Percentiles rank a stretch among this genome's conserved stretches.
phyloP scores from a whole-genome alignment of 2,329 filamentous ascomycete species.

The Talaromyces atroroseus region DNA sequence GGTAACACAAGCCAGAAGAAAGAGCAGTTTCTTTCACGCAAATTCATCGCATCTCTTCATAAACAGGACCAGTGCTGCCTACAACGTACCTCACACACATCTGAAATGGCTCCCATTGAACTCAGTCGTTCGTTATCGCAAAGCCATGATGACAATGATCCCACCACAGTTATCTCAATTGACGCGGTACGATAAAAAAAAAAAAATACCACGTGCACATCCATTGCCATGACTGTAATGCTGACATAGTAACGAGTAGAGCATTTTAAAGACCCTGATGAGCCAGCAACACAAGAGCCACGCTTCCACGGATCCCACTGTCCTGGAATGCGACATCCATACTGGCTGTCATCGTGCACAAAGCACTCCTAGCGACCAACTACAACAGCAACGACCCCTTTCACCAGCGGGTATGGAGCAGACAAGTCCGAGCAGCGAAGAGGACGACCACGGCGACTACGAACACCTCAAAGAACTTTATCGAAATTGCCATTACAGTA shows the following conservation, averaged over 20 bases:
- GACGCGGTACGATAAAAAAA: neutral
- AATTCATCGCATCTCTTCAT: neutral
- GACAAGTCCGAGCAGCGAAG: neutral
- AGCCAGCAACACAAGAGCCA: neutral
- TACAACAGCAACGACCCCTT: neutral
- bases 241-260: neutral
- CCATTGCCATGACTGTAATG: neutral
- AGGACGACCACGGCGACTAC: neutral
- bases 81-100: too few species aligned
- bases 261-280: neutral
- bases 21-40: neutral
- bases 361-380: neutral
- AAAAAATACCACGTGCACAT: too few species aligned
- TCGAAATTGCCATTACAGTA: conserved; percentile 11
- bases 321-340: conserved; percentile 2
- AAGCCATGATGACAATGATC: neutral
- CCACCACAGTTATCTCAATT: neutral
- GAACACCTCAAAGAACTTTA: conserved; percentile 9
- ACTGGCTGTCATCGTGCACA: conserved; percentile 1
- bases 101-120: neutral
- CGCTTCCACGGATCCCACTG: neutral
- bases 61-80: too few species aligned
- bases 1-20: neutral
- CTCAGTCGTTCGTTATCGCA: neutral
- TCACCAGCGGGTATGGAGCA: neutral